A percentile compares a stretch with the other conserved stretches of the same genome.
Evolutionary conservation across 305 asterid genomes (phyloP).

Genomic region (Plantago coronopus): DNA sequence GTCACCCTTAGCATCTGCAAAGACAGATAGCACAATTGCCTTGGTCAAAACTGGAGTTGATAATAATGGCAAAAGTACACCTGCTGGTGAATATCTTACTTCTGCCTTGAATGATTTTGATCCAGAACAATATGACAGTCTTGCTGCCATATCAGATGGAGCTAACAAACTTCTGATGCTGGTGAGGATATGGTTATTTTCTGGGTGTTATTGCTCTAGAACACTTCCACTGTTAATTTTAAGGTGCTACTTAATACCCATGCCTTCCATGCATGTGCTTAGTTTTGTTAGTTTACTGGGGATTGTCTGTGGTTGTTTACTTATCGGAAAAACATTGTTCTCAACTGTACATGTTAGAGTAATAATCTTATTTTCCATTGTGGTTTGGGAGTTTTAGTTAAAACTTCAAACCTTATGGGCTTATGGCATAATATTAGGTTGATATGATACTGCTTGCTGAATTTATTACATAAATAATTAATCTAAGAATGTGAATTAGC

Average conservation of each 20-base stretch:
- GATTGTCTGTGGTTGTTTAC: neutral
- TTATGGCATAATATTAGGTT: neutral
- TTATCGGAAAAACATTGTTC: too few species aligned
- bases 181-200: conserved; percentile 43
- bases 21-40: conserved; percentile 64
- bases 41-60: conserved; percentile 75
- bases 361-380: neutral
- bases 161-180: conserved; percentile 99
- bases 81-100: conserved; percentile 99
- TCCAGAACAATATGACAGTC: conserved; percentile 94
- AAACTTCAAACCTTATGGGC: too few species aligned
- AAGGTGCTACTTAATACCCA: conserved; percentile 17
- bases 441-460: neutral
- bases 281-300: conserved; percentile 7
- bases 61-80: conserved; percentile 78
- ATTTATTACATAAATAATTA: neutral
- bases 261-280: conserved; percentile 11
- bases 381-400: too few species aligned
- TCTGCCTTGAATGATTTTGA: conserved; percentile 90
- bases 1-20: conserved; percentile 47
- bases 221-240: conserved; percentile 15
- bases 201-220: conserved; percentile 19
- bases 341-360: too few species aligned
- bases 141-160: conserved; percentile 98
- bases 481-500: neutral